Evolutionary conservation across 495 filamentous ascomycete genomes (phyloP), one percentile per base, ranked within the genome.

Genomic region (Penicillium ucsense): DNA sequence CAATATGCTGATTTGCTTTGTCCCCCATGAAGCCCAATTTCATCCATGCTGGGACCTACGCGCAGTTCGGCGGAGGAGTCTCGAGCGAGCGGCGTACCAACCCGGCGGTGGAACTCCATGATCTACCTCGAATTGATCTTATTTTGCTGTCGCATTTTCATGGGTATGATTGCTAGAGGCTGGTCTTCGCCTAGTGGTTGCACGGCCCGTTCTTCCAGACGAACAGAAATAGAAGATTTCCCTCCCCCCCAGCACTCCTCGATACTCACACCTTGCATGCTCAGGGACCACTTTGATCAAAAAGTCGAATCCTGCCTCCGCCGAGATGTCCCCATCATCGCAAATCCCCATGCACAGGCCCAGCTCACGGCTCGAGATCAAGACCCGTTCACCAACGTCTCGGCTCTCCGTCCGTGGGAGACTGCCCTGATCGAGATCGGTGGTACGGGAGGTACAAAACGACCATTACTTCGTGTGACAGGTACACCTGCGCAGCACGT

Each of bases 401-500:
- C 68, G 35, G 76, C 64, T 10, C 57, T 86, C 0, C 75, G 76
- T 43, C 70, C 71, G 48, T 86, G 75, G 41, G 67, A 85, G 40
- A 68, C 66, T 31, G 48, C 77, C 39, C 48, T 78, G 10, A 51
- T 86, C 2, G 63, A 77, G 29, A 55, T 83, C n/a, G 51, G 55
- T 9, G 54, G 47, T 8, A 46, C 43, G 3, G 10, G 28, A 6
- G 32, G 41, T 1, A 46, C 39, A 7, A 43, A 54, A 29, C 47
- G 57, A 40, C 47, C 64, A 43, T 42, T 59, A 32, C 64, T 84
- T 32, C 80, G 77, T 45, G 73, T 85, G 6, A 84, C 77, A 0
- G 83, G 70, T 2, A 83, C 83, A 79, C 83, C 81, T 6, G 84
- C 80, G n/a, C 81, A 84, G 52, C 82, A 86, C 57, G 77, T 86